phyloP scores from a whole-genome alignment of 2,329 filamentous ascomycete species.

The Aspergillus floridensis region DNA sequence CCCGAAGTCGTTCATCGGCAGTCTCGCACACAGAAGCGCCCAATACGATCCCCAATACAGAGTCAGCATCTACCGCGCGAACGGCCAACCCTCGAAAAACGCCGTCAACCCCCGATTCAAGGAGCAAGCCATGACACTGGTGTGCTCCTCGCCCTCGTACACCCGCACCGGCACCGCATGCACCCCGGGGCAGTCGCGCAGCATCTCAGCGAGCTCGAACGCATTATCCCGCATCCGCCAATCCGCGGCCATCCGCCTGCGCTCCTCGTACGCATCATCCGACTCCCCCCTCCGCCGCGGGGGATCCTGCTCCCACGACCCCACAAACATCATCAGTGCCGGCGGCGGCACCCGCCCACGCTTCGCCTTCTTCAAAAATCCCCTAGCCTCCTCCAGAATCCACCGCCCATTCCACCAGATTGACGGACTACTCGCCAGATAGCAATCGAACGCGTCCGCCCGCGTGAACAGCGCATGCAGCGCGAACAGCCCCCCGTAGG shows the following conservation, averaged over 20 bases:
- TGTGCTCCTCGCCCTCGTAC: slow-evolving; percentile 34
- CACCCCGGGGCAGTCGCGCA: slow-evolving; percentile 16
- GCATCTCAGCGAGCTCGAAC: slow-evolving; percentile 14
- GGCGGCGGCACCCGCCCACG: slow-evolving; percentile 22
- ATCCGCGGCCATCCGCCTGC: slow-evolving; percentile 16
- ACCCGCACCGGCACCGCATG: slow-evolving; percentile 16
- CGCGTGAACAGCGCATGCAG: slow-evolving; percentile 47
- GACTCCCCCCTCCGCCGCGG: slow-evolving; percentile 30
- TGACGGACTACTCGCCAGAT: slow-evolving; percentile 48
- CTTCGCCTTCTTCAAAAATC: slow-evolving; percentile 23
- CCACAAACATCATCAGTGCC: slow-evolving; percentile 24
- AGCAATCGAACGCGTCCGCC: slow-evolving; percentile 45
- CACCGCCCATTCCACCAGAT: slow-evolving; percentile 50
- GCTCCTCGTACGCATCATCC: slow-evolving; percentile 31
- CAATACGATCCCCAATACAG: too few species aligned
- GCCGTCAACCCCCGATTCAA: slow-evolving; percentile 24
- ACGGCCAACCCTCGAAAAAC: slow-evolving; percentile 20
- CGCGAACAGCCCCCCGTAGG: slow-evolving; percentile 50
- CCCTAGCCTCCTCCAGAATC: slow-evolving; percentile 35
- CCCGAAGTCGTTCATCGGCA: too few species aligned
- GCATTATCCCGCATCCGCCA: slow-evolving; percentile 27
- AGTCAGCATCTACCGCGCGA: not conserved
- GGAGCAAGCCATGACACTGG: slow-evolving; percentile 26
- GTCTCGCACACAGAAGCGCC: too few species aligned
- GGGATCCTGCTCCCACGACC: slow-evolving; percentile 35